phyloP scores from a whole-genome alignment of 2,329 filamentous ascomycete genomes.

The Xylariales sp. region DNA sequence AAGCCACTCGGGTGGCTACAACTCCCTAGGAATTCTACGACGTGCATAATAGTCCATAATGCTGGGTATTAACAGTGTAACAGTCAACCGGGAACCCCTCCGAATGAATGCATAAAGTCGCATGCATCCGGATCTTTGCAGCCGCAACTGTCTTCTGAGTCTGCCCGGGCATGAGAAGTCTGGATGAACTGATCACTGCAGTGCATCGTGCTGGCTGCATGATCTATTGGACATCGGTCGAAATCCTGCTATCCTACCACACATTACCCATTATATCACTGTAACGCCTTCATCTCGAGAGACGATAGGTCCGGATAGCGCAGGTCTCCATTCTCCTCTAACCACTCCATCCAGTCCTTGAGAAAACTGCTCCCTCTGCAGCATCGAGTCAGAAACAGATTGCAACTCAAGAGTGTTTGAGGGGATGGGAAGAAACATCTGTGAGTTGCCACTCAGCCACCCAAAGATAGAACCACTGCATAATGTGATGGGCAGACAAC shows the following conservation, averaged over 20 bases:
- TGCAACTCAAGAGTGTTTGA: slow-evolving; percentile 12
- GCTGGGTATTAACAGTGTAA: background rate
- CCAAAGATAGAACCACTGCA: slow-evolving; percentile 6
- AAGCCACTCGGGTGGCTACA: background rate
- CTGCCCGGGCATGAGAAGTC: too few relatives aligned
- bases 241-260: background rate
- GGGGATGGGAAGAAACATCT: background rate
- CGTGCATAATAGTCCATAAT: background rate
- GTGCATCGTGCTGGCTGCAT: background rate
- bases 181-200: slow-evolving; percentile 11
- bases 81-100: background rate
- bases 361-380: slow-evolving; percentile 77
- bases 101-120: slow-evolving; percentile 5
- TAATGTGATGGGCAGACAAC: background rate
- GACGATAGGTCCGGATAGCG: slow-evolving; percentile 70
- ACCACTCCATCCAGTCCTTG: slow-evolving; percentile 83
- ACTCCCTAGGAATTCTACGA: background rate
- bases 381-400: slow-evolving; percentile 15
- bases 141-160: background rate
- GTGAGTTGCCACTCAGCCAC: background rate
- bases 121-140: background rate
- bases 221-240: background rate
- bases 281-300: too few relatives aligned
- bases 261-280: too few relatives aligned
- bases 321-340: slow-evolving; percentile 86